Conservation (phyloP, 1,284 basidiomycete species). For the Erythrobasidium hasegawianum region DNA sequence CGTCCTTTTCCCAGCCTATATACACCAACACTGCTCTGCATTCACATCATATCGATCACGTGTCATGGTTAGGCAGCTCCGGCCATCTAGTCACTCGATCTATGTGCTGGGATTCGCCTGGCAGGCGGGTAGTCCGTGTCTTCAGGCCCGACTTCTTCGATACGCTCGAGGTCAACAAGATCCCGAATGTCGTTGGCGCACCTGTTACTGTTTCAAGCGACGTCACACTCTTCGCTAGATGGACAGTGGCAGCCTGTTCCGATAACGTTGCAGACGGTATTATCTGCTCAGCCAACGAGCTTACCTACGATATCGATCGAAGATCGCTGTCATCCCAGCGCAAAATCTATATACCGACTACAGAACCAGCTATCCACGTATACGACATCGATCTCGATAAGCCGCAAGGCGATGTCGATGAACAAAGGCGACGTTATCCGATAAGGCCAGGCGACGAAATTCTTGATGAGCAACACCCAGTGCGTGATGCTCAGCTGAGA, state of each 20-base stretch:
- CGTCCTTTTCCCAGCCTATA: conserved; percentile 20
- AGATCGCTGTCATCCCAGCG: background rate
- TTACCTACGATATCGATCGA: background rate
- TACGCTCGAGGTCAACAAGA: background rate
- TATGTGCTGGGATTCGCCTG: conserved; percentile 23
- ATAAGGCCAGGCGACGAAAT: conserved; percentile 19
- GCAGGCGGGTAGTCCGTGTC: conserved; percentile 18
- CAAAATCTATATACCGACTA: conserved; percentile 12
- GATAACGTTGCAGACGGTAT: conserved; percentile 25
- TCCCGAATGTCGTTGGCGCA: conserved; percentile 12
- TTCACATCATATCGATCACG: conserved; percentile 34
- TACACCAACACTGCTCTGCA: conserved; percentile 24
- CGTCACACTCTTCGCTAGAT: conserved; percentile 19
- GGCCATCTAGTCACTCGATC: conserved; percentile 20
- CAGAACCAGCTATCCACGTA: conserved; percentile 22
- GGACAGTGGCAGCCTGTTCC: conserved; percentile 19
- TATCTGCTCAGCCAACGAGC: conserved; percentile 9
- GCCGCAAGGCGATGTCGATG: conserved; percentile 13
- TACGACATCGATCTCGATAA: conserved; percentile 11
- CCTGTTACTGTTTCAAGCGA: conserved; percentile 6
- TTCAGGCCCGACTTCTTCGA: conserved; percentile 30
- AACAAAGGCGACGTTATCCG: conserved; percentile 9
- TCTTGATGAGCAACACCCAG: conserved; percentile 4
- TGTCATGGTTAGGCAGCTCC: conserved; percentile 17
- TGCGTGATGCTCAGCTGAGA: background rate